Percentiles rank a stretch among this genome's conserved stretches.
These are phyloP conservation scores for Golubevia sp. DNA, from an alignment of 1,284 basidiomycete species.

Conservation along the genomic window DNA sequence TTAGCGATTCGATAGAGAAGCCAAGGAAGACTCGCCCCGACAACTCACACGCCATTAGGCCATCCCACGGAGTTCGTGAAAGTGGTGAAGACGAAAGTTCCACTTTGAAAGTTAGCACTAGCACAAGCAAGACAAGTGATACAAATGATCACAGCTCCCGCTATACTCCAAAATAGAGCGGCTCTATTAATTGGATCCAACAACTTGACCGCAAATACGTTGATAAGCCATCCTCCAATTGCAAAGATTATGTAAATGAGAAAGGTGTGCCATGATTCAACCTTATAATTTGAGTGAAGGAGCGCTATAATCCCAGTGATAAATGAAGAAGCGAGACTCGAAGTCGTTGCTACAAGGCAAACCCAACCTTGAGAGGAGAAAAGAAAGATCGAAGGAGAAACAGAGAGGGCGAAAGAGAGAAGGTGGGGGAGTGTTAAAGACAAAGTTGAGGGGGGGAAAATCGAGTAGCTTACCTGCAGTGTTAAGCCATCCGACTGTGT, in stretches of 20 bases:
- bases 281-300: conserved; percentile 54
- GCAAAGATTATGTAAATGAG: conserved; percentile 37
- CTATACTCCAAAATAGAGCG: conserved; percentile 53
- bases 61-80: conserved; percentile 64
- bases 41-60: conserved; percentile 64
- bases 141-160: conserved; percentile 61
- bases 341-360: conserved; percentile 18
- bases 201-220: conserved; percentile 34
- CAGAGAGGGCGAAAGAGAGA: conserved; percentile 62
- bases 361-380: conserved; percentile 25
- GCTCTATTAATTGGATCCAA: conserved; percentile 27
- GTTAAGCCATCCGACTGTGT: conserved; percentile 40
- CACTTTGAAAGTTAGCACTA: conserved; percentile 59
- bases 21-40: too few species aligned
- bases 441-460: conserved; percentile 28
- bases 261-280: conserved; percentile 22
- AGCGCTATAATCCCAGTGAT: conserved; percentile 62
- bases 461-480: conserved; percentile 16
- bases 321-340: conserved; percentile 43
- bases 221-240: conserved; percentile 35
- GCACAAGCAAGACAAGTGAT: conserved; percentile 62
- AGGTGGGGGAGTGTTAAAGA: conserved; percentile 28
- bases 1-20: too few species aligned
- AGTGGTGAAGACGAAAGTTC: conserved; percentile 63
- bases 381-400: conserved; percentile 54